phyloP scores from a whole-genome alignment of 2,329 filamentous ascomycete species.

The Chaetomiaceae sp. region DNA sequence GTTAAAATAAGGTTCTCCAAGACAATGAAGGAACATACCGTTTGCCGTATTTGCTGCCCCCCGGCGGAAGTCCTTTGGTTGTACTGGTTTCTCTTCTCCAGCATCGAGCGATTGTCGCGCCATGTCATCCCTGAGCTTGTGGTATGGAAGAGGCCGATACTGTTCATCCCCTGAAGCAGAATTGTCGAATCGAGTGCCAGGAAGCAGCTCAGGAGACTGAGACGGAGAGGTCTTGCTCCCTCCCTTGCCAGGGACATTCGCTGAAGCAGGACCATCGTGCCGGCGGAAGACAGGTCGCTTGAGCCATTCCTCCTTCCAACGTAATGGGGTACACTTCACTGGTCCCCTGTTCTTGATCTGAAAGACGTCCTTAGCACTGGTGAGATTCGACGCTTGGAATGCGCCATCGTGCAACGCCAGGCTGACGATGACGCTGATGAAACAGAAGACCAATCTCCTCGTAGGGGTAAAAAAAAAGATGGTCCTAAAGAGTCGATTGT shows the following conservation, averaged over 20 bases:
- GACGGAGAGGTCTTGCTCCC: no score
- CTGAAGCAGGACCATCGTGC: neutral
- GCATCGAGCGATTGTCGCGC: constrained; percentile 23
- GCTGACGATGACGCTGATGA: constrained; percentile 21
- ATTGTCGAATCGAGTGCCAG: no score
- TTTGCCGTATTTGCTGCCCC: constrained; percentile 14
- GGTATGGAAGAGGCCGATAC: constrained; percentile 22
- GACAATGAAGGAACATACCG: constrained; percentile 19
- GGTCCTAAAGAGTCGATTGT: constrained; percentile 19
- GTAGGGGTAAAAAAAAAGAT: constrained; percentile 29
- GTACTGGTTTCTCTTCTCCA: constrained; percentile 7
- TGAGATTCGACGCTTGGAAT: constrained; percentile 26
- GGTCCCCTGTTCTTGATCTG: constrained; percentile 16
- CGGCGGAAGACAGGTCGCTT: constrained; percentile 28
- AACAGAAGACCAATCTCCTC: constrained; percentile 26
- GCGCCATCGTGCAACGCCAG: constrained; percentile 26
- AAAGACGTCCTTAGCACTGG: constrained; percentile 19
- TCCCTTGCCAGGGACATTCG: no score
- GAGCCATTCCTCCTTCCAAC: constrained; percentile 28
- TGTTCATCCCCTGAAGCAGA: no score
- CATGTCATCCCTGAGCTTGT: neutral
- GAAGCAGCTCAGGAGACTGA: no score
- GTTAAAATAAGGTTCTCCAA: constrained; percentile 1
- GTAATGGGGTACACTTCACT: constrained; percentile 19
- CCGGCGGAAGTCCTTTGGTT: constrained; percentile 20